Percentiles rank a stretch among this genome's conserved stretches.
These are phyloP conservation scores for Fusarium devonianum DNA, from an alignment of 2,329 filamentous ascomycete species.

Conservation along the genomic window DNA sequence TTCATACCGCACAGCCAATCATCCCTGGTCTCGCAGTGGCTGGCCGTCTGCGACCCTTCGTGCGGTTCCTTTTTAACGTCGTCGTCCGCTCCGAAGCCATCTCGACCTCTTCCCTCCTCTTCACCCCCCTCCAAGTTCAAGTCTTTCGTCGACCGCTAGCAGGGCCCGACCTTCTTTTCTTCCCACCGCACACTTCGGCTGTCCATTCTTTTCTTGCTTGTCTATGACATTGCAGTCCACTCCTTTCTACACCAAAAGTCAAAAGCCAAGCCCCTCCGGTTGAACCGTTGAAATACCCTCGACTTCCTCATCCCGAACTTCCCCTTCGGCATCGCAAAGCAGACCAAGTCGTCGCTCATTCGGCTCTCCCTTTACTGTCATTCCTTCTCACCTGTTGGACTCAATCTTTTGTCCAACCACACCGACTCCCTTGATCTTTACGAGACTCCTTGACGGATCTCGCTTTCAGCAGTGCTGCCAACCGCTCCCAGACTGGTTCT, in stretches of 20 bases:
- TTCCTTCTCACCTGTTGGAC: constrained; percentile 36
- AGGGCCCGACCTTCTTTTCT: constrained; percentile 34
- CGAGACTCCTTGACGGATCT: constrained; percentile 40
- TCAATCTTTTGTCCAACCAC: constrained; percentile 35
- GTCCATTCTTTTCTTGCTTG: constrained; percentile 43
- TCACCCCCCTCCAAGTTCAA: constrained; percentile 41
- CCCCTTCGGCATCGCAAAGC: constrained; percentile 26
- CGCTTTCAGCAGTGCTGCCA: constrained; percentile 35
- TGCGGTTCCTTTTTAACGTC: constrained; percentile 43
- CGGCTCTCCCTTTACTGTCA: constrained; percentile 37
- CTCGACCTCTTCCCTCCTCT: constrained; percentile 28
- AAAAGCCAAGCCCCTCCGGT: constrained; percentile 37
- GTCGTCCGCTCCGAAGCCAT: constrained; percentile 35
- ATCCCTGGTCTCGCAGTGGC: constrained; percentile 31
- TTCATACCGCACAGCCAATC: constrained; percentile 34
- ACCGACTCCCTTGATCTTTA: constrained; percentile 18
- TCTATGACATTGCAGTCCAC: constrained; percentile 45
- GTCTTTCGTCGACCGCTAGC: constrained; percentile 39
- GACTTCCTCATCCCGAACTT: constrained; percentile 30
- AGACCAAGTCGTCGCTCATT: constrained; percentile 35
- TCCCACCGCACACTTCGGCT: constrained; percentile 16
- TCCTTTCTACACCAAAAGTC: constrained; percentile 39
- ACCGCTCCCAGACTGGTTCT: constrained; percentile 40
- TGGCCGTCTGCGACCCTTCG: constrained; percentile 33
- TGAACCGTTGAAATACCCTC: constrained; percentile 42